These are phyloP conservation scores for Kodamaea fungicola DNA, from an alignment of 1,139 yeast species.

Conservation along the genomic window DNA sequence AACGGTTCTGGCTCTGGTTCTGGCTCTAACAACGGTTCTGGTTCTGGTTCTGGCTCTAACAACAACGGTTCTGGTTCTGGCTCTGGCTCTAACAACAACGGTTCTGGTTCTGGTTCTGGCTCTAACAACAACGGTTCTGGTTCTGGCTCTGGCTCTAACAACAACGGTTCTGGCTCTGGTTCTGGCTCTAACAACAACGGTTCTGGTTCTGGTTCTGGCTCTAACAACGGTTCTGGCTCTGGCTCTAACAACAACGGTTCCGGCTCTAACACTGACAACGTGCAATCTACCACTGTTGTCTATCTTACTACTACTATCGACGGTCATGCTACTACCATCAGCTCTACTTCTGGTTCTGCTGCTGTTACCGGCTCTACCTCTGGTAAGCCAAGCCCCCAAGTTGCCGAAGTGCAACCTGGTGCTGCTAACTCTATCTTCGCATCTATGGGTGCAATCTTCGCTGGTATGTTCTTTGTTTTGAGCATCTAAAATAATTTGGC, in stretches of 20 bases:
- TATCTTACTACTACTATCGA: constrained; percentile 9
- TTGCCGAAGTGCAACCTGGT: constrained; percentile 12
- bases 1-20: constrained; percentile 25
- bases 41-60: constrained; percentile 31
- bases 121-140: constrained; percentile 6
- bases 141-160: constrained; percentile 26
- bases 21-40: constrained; percentile 41
- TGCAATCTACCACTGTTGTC: constrained; percentile 2
- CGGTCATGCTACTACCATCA: constrained; percentile 7
- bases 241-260: constrained; percentile 3
- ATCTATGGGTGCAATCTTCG: constrained; percentile 20
- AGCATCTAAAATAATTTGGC: constrained; percentile 3
- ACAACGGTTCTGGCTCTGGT: constrained; percentile 21
- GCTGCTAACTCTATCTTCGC: constrained; percentile 15
- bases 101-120: constrained; percentile 1
- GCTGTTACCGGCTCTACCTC: constrained; percentile 8
- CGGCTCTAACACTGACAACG: constrained; percentile 2
- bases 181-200: constrained; percentile 1
- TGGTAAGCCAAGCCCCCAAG: constrained; percentile 8
- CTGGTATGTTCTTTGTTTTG: constrained; percentile 17
- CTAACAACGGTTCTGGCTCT: constrained; percentile 20
- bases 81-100: constrained; percentile 11
- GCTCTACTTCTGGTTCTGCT: constrained; percentile 7
- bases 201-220: constrained; percentile 1
- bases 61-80: constrained; percentile 4